phyloP scores from a whole-genome alignment of 2,329 filamentous ascomycete species.

The Epichloe uncinata region DNA sequence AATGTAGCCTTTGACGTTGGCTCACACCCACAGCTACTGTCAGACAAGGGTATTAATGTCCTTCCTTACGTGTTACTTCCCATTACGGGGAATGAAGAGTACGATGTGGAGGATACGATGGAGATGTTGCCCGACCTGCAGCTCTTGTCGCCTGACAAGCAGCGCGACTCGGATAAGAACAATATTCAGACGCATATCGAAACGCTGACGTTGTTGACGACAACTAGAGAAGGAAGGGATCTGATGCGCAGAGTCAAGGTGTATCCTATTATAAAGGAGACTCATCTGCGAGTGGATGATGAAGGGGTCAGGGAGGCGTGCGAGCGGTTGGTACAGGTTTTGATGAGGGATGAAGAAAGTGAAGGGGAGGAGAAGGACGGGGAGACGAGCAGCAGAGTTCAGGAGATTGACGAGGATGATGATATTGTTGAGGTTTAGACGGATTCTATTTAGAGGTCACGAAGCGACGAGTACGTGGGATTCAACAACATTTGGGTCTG shows the following conservation, averaged over 20 bases:
- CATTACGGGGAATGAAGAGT: constrained; percentile 78
- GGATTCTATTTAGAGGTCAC: background rate
- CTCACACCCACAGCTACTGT: constrained; percentile 57
- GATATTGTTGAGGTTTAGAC: constrained; percentile 39
- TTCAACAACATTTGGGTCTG: background rate
- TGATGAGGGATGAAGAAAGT: constrained; percentile 63
- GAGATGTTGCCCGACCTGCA: constrained; percentile 85
- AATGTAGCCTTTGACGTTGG: constrained; percentile 77
- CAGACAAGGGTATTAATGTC: constrained; percentile 61
- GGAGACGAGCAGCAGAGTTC: constrained; percentile 19
- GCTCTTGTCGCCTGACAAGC: constrained; percentile 78
- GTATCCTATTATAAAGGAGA: constrained; percentile 80
- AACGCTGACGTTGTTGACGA: constrained; percentile 71
- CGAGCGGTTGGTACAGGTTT: constrained; percentile 77
- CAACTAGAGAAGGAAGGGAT: constrained; percentile 62
- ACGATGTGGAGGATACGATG: constrained; percentile 71
- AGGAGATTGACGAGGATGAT: constrained; percentile 39
- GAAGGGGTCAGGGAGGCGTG: constrained; percentile 73
- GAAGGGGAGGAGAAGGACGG: constrained; percentile 26
- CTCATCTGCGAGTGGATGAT: constrained; percentile 64
- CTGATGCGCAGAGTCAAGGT: constrained; percentile 63
- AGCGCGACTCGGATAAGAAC: constrained; percentile 60
- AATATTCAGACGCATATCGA: constrained; percentile 84
- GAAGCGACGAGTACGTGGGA: background rate
- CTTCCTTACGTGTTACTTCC: constrained; percentile 82